phyloP scores from a whole-genome alignment of 2,329 filamentous ascomycete genomes.

The Verticillium alfalfae region DNA sequence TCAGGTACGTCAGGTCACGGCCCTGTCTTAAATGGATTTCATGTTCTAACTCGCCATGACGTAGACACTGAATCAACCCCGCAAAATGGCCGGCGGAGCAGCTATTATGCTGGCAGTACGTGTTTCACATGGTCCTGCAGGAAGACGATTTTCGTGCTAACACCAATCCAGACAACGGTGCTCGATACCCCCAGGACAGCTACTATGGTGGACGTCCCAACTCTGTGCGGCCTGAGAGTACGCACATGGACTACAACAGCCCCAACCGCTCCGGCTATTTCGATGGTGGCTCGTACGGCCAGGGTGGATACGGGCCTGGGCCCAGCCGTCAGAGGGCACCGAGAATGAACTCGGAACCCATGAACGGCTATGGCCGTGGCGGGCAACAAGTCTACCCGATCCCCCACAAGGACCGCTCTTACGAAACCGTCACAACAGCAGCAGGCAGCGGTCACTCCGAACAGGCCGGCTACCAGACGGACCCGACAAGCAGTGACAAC shows the following conservation, averaged over 20 bases:
- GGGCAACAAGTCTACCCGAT: constrained; percentile 44
- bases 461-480: constrained; percentile 73
- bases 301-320: constrained; percentile 24
- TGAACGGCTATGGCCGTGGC: constrained; percentile 26
- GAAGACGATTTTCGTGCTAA: constrained; percentile 13
- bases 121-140: constrained; percentile 1
- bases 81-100: constrained; percentile 53
- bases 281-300: constrained; percentile 27
- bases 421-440: constrained; percentile 80
- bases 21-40: background rate
- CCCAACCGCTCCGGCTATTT: constrained; percentile 33
- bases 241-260: constrained; percentile 30
- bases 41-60: constrained; percentile 13
- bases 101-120: constrained; percentile 39
- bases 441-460: constrained; percentile 71
- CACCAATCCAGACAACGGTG: constrained; percentile 23
- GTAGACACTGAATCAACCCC: constrained; percentile 40
- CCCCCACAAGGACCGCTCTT: constrained; percentile 68
- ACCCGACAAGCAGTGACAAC: constrained; percentile 84
- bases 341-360: constrained; percentile 42
- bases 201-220: constrained; percentile 42
- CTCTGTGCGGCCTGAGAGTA: constrained; percentile 32
- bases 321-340: constrained; percentile 24
- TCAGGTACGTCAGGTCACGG: constrained; percentile 34
- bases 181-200: constrained; percentile 44